Conservation (phyloP, 2,329 filamentous ascomycete genomes). For the Sarocladium strictum region DNA sequence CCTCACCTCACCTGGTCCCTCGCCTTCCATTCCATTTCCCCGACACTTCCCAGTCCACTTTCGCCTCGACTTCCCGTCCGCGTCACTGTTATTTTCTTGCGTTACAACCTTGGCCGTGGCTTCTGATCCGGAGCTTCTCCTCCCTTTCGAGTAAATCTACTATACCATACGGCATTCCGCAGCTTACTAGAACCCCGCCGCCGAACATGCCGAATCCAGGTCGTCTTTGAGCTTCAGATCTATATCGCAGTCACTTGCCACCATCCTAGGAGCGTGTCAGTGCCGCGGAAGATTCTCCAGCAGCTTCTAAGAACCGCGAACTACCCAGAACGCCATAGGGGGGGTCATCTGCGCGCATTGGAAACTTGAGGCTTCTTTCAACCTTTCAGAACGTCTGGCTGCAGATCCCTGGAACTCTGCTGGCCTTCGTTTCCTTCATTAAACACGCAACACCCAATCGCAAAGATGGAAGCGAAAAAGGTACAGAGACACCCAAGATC, state of each 20-base stretch:
- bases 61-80: not conserved
- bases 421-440: no score
- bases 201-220: constrained; percentile 1
- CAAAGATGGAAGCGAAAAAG: not conserved
- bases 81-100: not conserved
- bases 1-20: constrained; percentile 3
- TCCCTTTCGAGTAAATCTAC: not conserved
- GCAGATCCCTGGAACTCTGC: no score
- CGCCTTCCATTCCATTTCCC: not conserved
- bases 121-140: not conserved
- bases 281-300: not conserved
- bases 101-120: not conserved
- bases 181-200: not conserved
- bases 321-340: no score
- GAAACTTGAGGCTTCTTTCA: no score
- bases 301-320: not conserved
- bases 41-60: not conserved
- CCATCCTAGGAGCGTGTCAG: not conserved
- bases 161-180: not conserved
- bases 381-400: no score
- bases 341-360: no score
- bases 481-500: not conserved
- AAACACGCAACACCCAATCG: not conserved
- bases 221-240: constrained; percentile 4
- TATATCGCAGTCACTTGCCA: not conserved